Base-by-base conservation (phyloP, 495 filamentous ascomycete genomes). In the Pyrenopolyporus hunteri region DNA sequence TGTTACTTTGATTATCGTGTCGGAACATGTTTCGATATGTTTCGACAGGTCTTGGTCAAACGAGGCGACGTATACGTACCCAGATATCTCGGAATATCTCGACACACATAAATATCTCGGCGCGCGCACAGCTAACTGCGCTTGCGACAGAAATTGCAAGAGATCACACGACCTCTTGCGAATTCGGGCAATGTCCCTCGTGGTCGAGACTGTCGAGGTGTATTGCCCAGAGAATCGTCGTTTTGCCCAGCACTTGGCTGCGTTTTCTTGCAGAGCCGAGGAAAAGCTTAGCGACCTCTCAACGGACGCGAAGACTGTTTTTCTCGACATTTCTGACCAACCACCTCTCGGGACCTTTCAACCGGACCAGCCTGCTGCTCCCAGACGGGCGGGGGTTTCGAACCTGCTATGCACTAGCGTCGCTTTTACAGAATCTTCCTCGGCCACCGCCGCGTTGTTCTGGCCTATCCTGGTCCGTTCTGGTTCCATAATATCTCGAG, bases 91-190 rank as follows among this genome's bases (percentile, higher is more conserved):
- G 4, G 5, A 9, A 29, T 29, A 29, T 29, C 5, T 29, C 26
- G 26, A 29, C n/a, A 29, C 9, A 9, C 4, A 29, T 29, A 29
- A 29, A 4, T 29, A 36, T 45, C 39, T 57, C 29, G 45, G 42
- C 43, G 22, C 36, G 13, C 28, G 33, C 47, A 52, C 51, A 16
- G 51, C 37, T 29, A 57, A 46, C 46, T 50, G 50, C 62, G 55
- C 50, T 35, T 59, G 45, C 25, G 40, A 61, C 57, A 40, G n/a
- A 52, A 54, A 54, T 59, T 48, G 47, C 57, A 63, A 62, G 31
- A 48, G 52, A 61, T 69, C 69, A 71, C 69, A 63, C 69, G 69
- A 71, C 45, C 69, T 69, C 60, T 69, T 71, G 49, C 69, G 57
- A 45, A 53, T 62, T 64, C 26, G 55, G 66, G 69, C 57, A 66